Conservation (phyloP, 148 eudicot genomes). For the Rhododendron ovatum region DNA sequence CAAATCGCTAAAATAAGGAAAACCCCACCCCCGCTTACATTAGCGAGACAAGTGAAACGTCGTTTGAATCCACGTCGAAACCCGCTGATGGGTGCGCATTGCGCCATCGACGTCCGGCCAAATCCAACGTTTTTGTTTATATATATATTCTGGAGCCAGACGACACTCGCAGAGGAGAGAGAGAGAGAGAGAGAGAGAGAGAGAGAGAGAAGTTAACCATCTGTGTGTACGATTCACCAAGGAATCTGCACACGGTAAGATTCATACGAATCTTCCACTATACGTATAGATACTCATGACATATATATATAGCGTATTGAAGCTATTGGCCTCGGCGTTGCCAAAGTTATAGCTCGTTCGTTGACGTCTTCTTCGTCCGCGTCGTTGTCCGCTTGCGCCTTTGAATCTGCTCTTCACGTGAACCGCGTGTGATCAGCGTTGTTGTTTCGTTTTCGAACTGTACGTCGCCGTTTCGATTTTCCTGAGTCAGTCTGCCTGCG, state of each 20-base stretch:
- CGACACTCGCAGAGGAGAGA: background rate
- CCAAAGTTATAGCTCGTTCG: background rate
- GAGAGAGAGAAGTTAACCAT: background rate
- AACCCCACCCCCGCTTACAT: constrained; percentile 14
- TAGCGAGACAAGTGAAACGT: constrained; percentile 19
- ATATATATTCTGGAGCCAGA: background rate
- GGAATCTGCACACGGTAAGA: background rate
- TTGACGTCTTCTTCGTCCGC: background rate
- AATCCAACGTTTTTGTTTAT: background rate
- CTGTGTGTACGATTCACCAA: background rate
- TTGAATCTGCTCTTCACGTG: constrained; percentile 15
- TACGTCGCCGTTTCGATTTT: background rate
- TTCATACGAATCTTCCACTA: background rate
- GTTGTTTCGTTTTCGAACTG: background rate
- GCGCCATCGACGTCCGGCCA: constrained; percentile 13
- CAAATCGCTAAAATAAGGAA: background rate
- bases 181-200: background rate
- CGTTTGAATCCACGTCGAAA: constrained; percentile 50
- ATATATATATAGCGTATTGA: background rate
- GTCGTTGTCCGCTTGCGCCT: constrained; percentile 10
- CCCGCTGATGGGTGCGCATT: constrained; percentile 32
- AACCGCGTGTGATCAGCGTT: constrained; percentile 14
- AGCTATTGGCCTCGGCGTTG: background rate
- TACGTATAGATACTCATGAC: background rate
- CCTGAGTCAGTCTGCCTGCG: background rate